Conservation (phyloP, 2,329 filamentous ascomycete genomes). For the Clarireedia hainanense region DNA sequence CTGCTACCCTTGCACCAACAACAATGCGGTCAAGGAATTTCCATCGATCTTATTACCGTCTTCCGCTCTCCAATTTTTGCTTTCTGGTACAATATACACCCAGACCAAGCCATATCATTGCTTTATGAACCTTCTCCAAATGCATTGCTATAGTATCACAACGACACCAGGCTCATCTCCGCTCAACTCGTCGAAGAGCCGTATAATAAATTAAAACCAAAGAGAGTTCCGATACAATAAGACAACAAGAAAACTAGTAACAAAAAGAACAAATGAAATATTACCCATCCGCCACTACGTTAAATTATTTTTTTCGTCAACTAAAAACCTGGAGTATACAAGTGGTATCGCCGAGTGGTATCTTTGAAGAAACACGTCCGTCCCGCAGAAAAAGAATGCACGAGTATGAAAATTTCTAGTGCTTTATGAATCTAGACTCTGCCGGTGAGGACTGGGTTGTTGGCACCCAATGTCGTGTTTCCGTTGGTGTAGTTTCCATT, state of each 20-base stretch:
- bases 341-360: conserved; percentile 12
- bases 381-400: conserved; percentile 1
- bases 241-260: not conserved
- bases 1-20: no score
- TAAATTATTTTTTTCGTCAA: not conserved
- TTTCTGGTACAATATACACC: no score
- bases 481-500: conserved; percentile 4
- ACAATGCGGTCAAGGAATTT: no score
- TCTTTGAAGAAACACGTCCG: conserved; percentile 8
- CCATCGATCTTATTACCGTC: no score
- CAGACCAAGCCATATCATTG: no score
- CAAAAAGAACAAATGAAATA: conserved; percentile 5
- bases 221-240: not conserved
- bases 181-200: not conserved
- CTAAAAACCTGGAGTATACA: not conserved
- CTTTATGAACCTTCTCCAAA: no score
- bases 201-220: not conserved
- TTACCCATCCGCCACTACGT: not conserved
- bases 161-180: no score
- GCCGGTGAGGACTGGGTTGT: conserved; percentile 12
- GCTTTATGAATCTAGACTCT: not conserved
- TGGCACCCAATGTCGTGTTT: conserved; percentile 11
- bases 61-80: no score
- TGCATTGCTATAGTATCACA: no score
- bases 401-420: not conserved